Percentiles rank a stretch among this genome's conserved stretches.
These are phyloP conservation scores for Aegilops speltoides DNA, from an alignment of 176 grass and related monocot species.

Conservation along the genomic window DNA sequence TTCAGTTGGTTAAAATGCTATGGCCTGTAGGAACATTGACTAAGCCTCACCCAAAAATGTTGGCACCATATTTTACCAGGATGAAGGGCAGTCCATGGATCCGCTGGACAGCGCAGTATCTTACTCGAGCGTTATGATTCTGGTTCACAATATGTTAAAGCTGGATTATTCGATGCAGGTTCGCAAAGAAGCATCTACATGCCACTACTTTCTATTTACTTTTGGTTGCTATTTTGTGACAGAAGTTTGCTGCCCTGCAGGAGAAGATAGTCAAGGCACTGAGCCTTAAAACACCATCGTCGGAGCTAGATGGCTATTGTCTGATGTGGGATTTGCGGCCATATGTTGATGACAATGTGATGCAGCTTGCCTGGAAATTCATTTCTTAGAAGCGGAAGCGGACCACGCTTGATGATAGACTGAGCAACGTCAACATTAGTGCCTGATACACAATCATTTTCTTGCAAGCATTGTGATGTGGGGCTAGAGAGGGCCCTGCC, in stretches of 20 bases:
- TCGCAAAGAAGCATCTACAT: not conserved
- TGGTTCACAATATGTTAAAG: slow-evolving; percentile 52
- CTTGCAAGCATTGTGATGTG: not conserved
- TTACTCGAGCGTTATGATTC: slow-evolving; percentile 21
- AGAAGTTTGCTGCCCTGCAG: slow-evolving; percentile 33
- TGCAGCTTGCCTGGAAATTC: slow-evolving; percentile 47
- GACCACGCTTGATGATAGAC: too few relatives aligned
- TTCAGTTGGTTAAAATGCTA: not conserved
- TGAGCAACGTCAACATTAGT: not conserved
- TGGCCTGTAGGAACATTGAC: not conserved
- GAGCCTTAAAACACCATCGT: slow-evolving; percentile 40
- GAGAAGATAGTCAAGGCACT: slow-evolving; percentile 57
- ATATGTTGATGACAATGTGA: slow-evolving; percentile 43
- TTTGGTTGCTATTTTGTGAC: not conserved
- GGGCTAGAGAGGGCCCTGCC: not conserved
- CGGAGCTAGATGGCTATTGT: slow-evolving; percentile 60
- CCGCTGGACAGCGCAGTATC: slow-evolving; percentile 29
- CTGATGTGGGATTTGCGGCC: slow-evolving; percentile 77
- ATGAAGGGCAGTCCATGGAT: slow-evolving; percentile 34
- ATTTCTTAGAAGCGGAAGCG: slow-evolving; percentile 23
- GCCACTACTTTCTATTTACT: not conserved
- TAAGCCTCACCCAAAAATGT: not conserved
- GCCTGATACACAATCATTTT: not conserved
- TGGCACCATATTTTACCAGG: slow-evolving; percentile 14
- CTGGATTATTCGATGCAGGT: slow-evolving; percentile 64